phyloP scores from a whole-genome alignment of 179 eudicot genomes.

The Heliamphora pulchella region DNA sequence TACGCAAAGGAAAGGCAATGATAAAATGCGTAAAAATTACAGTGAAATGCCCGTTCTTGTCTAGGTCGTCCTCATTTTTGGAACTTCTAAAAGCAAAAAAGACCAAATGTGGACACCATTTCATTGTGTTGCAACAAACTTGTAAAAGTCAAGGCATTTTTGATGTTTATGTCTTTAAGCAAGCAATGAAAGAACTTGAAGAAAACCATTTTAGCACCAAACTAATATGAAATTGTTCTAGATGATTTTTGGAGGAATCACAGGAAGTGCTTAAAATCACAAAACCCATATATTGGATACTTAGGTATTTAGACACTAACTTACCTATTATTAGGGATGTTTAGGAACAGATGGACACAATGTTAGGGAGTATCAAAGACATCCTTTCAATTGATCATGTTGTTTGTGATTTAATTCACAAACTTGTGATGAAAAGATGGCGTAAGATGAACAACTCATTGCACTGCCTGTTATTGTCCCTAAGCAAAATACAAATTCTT shows the following conservation, averaged over 20 bases:
- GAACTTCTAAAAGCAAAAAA: neutral
- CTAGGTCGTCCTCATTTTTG: neutral
- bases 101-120: neutral
- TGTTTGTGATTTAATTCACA: neutral
- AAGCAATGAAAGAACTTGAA: neutral
- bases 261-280: neutral
- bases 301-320: neutral
- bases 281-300: neutral
- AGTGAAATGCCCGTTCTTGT: neutral
- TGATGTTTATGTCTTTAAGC: neutral
- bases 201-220: neutral
- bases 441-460: neutral
- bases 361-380: neutral
- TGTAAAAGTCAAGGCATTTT: neutral
- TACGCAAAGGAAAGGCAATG: neutral
- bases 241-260: slow-evolving; percentile 2
- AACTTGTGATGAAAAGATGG: neutral
- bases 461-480: neutral
- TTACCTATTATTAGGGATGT: neutral
- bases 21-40: neutral
- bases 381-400: neutral
- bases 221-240: neutral
- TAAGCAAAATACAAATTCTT: neutral
- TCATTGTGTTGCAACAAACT: neutral
- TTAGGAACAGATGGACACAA: neutral